Evolutionary conservation across 352 stramenopile species (phyloP), one percentile per base, ranked within the genome.

Genomic region (Pelagophyceae sp.): DNA sequence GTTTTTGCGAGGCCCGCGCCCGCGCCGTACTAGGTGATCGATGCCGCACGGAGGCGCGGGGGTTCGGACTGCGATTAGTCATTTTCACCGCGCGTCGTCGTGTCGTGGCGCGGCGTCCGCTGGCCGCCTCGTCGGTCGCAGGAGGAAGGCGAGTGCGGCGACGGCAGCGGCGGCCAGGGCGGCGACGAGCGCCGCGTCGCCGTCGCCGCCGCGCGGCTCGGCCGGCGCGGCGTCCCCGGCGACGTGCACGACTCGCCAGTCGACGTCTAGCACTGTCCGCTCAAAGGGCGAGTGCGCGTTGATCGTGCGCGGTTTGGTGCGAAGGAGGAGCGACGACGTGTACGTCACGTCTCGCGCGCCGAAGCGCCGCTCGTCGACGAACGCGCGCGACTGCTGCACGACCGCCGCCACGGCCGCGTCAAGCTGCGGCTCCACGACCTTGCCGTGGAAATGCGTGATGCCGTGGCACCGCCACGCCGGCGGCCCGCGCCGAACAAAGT

Each of bases 371-470:
- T 65, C 23, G 58, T 65, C 23, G 23, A 65, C 58, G 58, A 6
- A 25, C 1, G n/a, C 19, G 6, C 35, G 63, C 63, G 63, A 72
- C 31, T 45, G 6, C 5, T 38, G 29, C 5, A 72, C 11, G 63
- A 72, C 29, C 31, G 27, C 6, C 6, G 2, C 6, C 31, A 29
- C 63, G 3, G 63, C 63, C 11, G 19, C 63, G 3, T 45, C 63
- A 32, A 72, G 19, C 20, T 38, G 29, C 5, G 63, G 63, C 35
- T 72, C 63, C 5, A 72, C 11, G 31, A 72, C 63, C 31, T 3
- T 11, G 27, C 20, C 11, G 11, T 29, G 63, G 63, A 72, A 72
- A 32, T 72, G 63, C 6, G 63, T 72, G 63, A 72, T 72, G 35
- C 31, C 63, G 63, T 72, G 63, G 63, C 6, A 11, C 29, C 63